These are phyloP conservation scores for Panicum hallii DNA, from an alignment of 202 grass and related monocot species.

Conservation along the genomic window DNA sequence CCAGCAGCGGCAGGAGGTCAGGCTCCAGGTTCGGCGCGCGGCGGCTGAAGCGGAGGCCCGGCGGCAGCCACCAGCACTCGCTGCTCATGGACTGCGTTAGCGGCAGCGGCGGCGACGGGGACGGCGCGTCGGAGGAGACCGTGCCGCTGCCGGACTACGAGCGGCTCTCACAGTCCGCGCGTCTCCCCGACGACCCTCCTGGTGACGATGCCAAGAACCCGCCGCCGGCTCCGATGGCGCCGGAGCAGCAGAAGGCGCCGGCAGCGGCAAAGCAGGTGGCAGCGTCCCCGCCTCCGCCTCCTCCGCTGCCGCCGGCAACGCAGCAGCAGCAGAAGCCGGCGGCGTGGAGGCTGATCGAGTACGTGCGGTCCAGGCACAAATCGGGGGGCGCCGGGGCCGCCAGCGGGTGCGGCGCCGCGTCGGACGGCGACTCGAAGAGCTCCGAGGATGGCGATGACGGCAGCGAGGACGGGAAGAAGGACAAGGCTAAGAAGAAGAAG, in stretches of 20 bases:
- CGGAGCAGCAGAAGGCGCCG: neutral
- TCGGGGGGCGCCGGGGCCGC: neutral
- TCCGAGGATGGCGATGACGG: constrained; percentile 40
- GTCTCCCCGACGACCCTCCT: constrained; percentile 39
- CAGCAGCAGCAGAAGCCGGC: constrained; percentile 59
- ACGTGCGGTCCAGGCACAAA: constrained; percentile 61
- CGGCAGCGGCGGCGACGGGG: constrained; percentile 26
- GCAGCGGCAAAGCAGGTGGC: neutral
- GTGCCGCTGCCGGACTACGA: constrained; percentile 77
- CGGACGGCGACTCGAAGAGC: constrained; percentile 55
- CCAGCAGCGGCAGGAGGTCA: neutral
- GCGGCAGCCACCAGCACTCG: constrained; percentile 41
- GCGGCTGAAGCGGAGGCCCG: constrained; percentile 38
- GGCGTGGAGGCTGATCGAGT: constrained; percentile 73
- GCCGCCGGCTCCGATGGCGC: neutral
- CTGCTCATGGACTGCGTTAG: constrained; percentile 64
- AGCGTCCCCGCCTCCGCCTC: neutral
- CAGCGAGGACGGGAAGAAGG: constrained; percentile 22
- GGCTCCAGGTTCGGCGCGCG: constrained; percentile 31
- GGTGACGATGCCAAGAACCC: neutral
- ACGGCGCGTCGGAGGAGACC: constrained; percentile 50
- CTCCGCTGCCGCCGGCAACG: neutral
- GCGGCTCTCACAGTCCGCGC: constrained; percentile 66
- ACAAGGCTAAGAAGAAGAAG: constrained; percentile 60
- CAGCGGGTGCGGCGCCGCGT: constrained; percentile 20